Base-by-base conservation (phyloP, 495 filamentous ascomycete species). In the Neurospora cerealis region DNA sequence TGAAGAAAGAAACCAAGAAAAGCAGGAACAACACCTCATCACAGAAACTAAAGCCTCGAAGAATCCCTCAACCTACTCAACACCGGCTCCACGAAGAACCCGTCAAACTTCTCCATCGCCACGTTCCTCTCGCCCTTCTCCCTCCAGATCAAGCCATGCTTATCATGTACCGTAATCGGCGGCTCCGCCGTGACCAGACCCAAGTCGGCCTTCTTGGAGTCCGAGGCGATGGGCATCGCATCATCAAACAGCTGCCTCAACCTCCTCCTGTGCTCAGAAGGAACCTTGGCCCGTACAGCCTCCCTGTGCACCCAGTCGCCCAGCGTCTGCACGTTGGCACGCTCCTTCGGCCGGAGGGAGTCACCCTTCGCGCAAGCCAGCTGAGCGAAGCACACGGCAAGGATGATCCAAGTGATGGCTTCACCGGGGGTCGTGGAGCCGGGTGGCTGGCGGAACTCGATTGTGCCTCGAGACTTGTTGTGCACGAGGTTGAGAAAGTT, bases 271-370 rank as follows among this genome's bases (percentile, higher is more conserved):
- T 74, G 48, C 10, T 66, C 54, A 8, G 54, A 36, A 9, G 74
- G 74, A n/a, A 80, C 60, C 0, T 38, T 13, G 44, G 69, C 70
- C 38, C 69, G 66, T 37, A 73, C 48, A 19, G 82, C 78, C 46
- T 85, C 82, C 24, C 83, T 82, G 32, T 78, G 44, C 69, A 84
- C 73, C 77, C 79, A 82, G 70, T 80, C 81, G 9, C 76, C 77
- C 10, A 83, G 77, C 10, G 79, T 76, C 69, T 76, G 71, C 4
- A 80, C 40, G 48, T 71, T 60, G 17, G 77, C 74, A 44, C 42
- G 48, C 10, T 70, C 48, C n/a, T 46, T 60, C 4, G 75, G 71
- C 17, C 74, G 70, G 69, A 80, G 69, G 2, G 46, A 34, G 66
- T 69, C 72, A 28, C 71, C 76, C 24, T 70, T 48, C 8, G 69